These are phyloP conservation scores for Ziziphus jujuba DNA, from an alignment of 306 rosid species.

Conservation along the genomic window DNA sequence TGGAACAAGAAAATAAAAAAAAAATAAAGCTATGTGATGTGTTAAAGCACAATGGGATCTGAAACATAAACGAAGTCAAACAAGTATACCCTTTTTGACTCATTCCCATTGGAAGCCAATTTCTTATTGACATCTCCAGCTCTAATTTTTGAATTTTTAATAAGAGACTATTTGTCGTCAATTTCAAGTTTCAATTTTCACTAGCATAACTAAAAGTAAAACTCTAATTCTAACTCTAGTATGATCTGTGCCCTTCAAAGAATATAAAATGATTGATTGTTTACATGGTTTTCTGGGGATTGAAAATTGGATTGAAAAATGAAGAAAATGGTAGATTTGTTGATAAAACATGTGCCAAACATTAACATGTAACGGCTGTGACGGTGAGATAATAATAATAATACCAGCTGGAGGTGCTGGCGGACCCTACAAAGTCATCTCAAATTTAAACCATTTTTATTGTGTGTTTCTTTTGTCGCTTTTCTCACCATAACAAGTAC, in stretches of 20 bases:
- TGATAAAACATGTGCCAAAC: constrained; percentile 19
- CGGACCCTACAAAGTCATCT: constrained; percentile 49
- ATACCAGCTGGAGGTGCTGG: constrained; percentile 24
- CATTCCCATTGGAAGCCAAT: neutral
- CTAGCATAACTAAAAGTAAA: too few relatives aligned
- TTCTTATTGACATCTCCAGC: constrained; percentile 1
- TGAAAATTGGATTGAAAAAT: neutral
- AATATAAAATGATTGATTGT: neutral
- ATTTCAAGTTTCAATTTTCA: neutral
- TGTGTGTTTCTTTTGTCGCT: constrained; percentile 10
- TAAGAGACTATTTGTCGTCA: neutral
- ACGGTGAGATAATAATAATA: constrained; percentile 41
- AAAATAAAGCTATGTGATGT: too few relatives aligned
- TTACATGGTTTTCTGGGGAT: neutral
- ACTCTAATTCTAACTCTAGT: too few relatives aligned
- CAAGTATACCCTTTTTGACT: neutral
- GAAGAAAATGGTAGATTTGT: neutral
- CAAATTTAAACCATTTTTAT: constrained; percentile 8
- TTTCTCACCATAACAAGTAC: constrained; percentile 17
- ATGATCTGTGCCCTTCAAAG: too few relatives aligned
- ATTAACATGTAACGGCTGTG: constrained; percentile 10
- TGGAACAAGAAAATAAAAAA: too few relatives aligned
- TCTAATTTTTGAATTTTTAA: too few relatives aligned
- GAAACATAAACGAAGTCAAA: neutral
- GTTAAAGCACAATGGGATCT: neutral